A percentile compares a stretch with the other conserved stretches of the same genome.
phyloP scores from a whole-genome alignment of 352 stramenopile species.

The Globisporangium nodosum region DNA sequence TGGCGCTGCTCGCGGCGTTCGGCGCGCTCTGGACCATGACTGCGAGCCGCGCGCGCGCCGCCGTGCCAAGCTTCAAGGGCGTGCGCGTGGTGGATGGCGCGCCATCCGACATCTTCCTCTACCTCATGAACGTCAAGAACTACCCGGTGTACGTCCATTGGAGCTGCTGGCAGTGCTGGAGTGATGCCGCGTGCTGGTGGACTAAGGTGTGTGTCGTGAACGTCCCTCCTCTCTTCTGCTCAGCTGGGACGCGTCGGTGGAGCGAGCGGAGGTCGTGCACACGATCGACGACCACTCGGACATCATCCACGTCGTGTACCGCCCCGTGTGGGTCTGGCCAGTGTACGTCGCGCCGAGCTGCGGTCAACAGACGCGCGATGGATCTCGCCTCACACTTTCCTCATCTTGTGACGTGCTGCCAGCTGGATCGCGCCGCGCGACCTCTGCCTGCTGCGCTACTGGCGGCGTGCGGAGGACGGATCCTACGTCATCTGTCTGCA shows the following conservation, averaged over 20 bases:
- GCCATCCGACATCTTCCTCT: constrained; percentile 66
- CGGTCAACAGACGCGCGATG: too few species aligned
- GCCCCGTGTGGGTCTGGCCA: constrained; percentile 74
- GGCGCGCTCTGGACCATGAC: constrained; percentile 56
- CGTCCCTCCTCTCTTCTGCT: background rate
- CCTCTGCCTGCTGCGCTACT: constrained; percentile 68
- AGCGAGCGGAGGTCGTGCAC: constrained; percentile 58
- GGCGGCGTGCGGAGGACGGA: constrained; percentile 58
- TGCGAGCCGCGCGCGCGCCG: constrained; percentile 24
- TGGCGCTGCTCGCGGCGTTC: constrained; percentile 37
- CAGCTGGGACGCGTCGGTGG: constrained; percentile 64
- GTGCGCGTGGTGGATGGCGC: constrained; percentile 56
- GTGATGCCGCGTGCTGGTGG: background rate
- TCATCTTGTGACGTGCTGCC: background rate
- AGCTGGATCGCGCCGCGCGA: constrained; percentile 67
- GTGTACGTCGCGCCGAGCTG: constrained; percentile 27
- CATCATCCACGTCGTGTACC: constrained; percentile 74
- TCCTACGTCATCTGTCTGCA: constrained; percentile 78
- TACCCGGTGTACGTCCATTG: constrained; percentile 27
- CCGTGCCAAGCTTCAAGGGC: constrained; percentile 66
- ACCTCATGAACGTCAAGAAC: constrained; percentile 72
- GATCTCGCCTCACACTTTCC: background rate
- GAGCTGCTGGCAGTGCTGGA: background rate
- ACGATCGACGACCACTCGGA: constrained; percentile 77
- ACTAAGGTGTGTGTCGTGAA: background rate